phyloP scores from a whole-genome alignment of 345 rosid species.

The Psidium guajava region DNA sequence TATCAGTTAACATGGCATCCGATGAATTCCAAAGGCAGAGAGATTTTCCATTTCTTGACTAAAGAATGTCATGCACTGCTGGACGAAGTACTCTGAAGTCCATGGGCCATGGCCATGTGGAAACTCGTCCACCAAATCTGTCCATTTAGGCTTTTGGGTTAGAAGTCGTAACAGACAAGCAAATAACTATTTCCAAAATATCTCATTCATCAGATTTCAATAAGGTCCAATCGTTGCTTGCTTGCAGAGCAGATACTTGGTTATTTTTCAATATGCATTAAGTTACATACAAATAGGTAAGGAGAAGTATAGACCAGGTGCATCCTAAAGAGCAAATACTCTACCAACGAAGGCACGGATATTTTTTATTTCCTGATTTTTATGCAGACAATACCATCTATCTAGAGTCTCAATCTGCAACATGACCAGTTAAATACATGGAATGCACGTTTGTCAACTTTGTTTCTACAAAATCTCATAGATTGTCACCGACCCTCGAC shows the following conservation, averaged over 20 bases:
- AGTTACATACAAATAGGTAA: neutral
- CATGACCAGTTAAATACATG: neutral
- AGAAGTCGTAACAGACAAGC: neutral
- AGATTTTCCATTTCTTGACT: neutral
- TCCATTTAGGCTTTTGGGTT: neutral
- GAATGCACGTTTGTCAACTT: neutral
- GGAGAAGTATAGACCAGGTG: neutral
- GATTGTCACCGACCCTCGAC: constrained; percentile 1
- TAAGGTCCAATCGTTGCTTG: no score
- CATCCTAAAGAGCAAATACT: neutral
- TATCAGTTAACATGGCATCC: neutral
- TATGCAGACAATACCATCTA: neutral
- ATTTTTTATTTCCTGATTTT: neutral
- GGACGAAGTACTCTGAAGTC: no score
- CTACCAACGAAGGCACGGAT: neutral
- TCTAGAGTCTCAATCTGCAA: neutral
- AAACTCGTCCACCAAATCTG: neutral
- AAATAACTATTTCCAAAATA: neutral
- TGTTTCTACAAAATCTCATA: neutral
- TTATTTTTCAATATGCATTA: no score
- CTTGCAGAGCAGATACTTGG: no score
- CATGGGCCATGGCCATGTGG: no score
- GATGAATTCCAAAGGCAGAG: neutral
- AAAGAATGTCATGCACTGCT: neutral
- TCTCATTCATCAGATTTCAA: no score